Conservation (phyloP, 805 yeast genomes). For the Cyberlindnera mrakii region DNA sequence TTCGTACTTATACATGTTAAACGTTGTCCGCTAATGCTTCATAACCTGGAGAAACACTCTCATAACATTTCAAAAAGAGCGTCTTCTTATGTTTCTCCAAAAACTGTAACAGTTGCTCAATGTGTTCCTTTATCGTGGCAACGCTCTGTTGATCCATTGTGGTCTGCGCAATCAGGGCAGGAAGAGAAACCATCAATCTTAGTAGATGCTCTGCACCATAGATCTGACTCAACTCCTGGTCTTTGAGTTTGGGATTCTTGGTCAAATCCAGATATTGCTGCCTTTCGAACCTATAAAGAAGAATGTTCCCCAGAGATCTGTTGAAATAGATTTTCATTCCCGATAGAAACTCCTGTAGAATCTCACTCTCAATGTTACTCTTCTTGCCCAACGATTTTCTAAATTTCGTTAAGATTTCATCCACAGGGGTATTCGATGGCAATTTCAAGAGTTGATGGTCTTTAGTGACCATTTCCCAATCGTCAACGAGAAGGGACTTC, state of each 20-base stretch:
- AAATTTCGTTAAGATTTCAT: constrained; percentile 50
- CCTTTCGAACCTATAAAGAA: constrained; percentile 73
- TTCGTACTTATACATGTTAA: neutral
- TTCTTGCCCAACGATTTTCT: constrained; percentile 24
- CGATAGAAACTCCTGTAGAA: constrained; percentile 56
- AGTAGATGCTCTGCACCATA: constrained; percentile 84
- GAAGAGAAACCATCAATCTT: constrained; percentile 70
- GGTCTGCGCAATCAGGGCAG: constrained; percentile 76
- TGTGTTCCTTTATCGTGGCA: constrained; percentile 44
- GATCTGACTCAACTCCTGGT: constrained; percentile 35
- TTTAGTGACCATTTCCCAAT: constrained; percentile 89
- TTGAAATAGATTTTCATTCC: constrained; percentile 76
- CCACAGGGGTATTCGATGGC: constrained; percentile 54
- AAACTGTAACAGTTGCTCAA: constrained; percentile 49
- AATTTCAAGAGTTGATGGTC: constrained; percentile 63
- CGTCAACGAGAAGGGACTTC: constrained; percentile 74
- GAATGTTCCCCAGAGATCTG: constrained; percentile 57
- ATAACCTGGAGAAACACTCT: constrained; percentile 45
- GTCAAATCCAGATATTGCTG: constrained; percentile 58
- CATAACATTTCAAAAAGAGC: constrained; percentile 37
- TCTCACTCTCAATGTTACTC: constrained; percentile 33
- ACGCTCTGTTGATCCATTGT: constrained; percentile 75
- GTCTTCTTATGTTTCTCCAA: constrained; percentile 38
- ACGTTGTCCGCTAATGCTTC: constrained; percentile 26
- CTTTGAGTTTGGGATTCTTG: constrained; percentile 28